Evolutionary conservation across 768 basidiomycete genomes (phyloP).

Genomic region (Lactarius vividus): DNA sequence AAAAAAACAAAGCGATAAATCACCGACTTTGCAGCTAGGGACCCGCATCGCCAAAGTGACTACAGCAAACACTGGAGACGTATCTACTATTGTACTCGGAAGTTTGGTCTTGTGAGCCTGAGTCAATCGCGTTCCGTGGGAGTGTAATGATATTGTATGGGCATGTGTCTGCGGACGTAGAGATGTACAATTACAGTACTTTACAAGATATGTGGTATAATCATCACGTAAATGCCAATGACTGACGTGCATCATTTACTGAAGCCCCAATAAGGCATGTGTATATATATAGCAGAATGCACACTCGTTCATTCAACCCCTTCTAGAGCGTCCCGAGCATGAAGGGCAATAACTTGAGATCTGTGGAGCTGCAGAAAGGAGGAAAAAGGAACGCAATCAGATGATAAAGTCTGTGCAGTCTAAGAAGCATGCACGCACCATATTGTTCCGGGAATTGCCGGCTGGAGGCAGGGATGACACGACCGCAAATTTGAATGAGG

Average conservation of each 20-base stretch:
- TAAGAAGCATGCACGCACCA: slow-evolving; percentile 1
- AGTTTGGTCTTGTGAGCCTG: background rate
- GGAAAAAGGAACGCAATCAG: background rate
- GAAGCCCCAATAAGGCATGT: background rate
- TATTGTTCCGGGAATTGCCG: slow-evolving; percentile 27
- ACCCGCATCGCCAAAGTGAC: background rate
- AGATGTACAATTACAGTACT: slow-evolving; percentile 21
- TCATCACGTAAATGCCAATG: slow-evolving; percentile 16
- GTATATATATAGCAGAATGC: background rate
- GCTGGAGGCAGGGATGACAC: background rate
- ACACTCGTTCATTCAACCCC: slow-evolving; percentile 6
- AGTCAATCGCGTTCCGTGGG: background rate
- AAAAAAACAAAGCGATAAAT: background rate
- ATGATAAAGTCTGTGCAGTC: background rate
- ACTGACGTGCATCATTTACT: background rate
- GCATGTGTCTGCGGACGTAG: slow-evolving; percentile 8
- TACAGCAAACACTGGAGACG: no score
- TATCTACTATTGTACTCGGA: background rate
- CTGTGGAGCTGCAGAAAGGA: slow-evolving; percentile 16
- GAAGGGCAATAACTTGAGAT: slow-evolving; percentile 24
- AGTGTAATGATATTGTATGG: slow-evolving; percentile 8
- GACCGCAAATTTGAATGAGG: background rate
- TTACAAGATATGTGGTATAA: slow-evolving; percentile 23
- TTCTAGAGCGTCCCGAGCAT: slow-evolving; percentile 17
- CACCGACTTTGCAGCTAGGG: background rate